These are phyloP conservation scores for Dichotomocladium elegans DNA, from an alignment of 371 early-diverging fungal genomes.

Conservation along the genomic window DNA sequence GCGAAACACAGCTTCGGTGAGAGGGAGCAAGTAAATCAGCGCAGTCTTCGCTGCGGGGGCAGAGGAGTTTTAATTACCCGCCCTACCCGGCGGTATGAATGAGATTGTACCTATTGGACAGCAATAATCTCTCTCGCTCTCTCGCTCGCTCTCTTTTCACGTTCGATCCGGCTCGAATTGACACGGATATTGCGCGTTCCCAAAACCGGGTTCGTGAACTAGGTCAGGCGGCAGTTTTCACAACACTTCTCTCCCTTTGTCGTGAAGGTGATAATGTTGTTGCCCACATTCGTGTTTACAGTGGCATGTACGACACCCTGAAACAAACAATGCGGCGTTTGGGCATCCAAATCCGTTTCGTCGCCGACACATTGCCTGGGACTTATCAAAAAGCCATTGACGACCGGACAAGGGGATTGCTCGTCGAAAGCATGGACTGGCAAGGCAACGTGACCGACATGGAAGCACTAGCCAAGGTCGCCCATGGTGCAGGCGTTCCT, in stretches of 20 bases:
- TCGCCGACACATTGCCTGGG: slow-evolving; percentile 62
- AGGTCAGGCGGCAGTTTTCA: slow-evolving; percentile 87
- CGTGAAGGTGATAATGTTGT: slow-evolving; percentile 83
- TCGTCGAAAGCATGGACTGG: slow-evolving; percentile 83
- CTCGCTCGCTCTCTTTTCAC: too few species aligned
- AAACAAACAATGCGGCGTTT: slow-evolving; percentile 78
- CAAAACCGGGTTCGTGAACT: slow-evolving; percentile 59
- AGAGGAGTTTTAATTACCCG: too few species aligned
- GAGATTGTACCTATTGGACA: too few species aligned
- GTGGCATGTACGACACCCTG: slow-evolving; percentile 91
- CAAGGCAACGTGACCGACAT: slow-evolving; percentile 90
- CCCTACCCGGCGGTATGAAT: too few species aligned
- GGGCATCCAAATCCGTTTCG: slow-evolving; percentile 78
- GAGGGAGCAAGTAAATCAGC: too few species aligned
- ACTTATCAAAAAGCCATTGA: slow-evolving; percentile 70
- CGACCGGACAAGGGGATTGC: slow-evolving; percentile 84
- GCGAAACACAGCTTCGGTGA: too few species aligned
- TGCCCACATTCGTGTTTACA: slow-evolving; percentile 73
- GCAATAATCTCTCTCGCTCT: too few species aligned
- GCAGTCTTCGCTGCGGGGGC: too few species aligned
- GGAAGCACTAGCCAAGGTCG: slow-evolving; percentile 68
- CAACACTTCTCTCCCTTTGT: slow-evolving; percentile 71
- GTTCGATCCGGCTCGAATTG: too few species aligned
- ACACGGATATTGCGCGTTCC: too few species aligned
- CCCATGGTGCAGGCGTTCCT: slow-evolving; percentile 81